Evolutionary conservation across 345 rosid genomes (phyloP).

Genomic region (Citrus unshiu): DNA sequence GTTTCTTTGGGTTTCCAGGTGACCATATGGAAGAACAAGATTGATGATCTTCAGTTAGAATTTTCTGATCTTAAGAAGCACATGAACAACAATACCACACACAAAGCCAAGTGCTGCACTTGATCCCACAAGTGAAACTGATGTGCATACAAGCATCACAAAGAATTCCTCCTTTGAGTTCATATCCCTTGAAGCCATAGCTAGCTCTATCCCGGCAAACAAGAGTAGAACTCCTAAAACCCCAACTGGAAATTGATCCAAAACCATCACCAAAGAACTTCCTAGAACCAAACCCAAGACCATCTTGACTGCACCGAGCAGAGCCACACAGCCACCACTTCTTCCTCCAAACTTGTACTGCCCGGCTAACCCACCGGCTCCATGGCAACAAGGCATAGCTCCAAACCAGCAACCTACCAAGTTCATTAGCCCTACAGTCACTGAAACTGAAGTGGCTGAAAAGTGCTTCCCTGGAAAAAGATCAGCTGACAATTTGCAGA

Average conservation of each 20-base stretch:
- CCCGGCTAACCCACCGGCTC: constrained; percentile 85
- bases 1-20: constrained; percentile 5
- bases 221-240: constrained; percentile 63
- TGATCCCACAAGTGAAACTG: constrained; percentile 67
- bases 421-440: constrained; percentile 79
- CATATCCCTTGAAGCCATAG: constrained; percentile 79
- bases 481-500: constrained; percentile 73
- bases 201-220: constrained; percentile 80
- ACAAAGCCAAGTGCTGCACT: constrained; percentile 82
- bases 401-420: constrained; percentile 88
- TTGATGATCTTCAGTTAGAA: not conserved
- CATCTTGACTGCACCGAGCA: constrained; percentile 62
- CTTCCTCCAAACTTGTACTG: constrained; percentile 91
- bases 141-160: constrained; percentile 67
- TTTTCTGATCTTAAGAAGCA: constrained; percentile 50
- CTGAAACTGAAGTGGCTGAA: constrained; percentile 60
- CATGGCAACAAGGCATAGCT: constrained; percentile 91
- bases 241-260: constrained; percentile 75
- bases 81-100: constrained; percentile 53
- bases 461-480: constrained; percentile 72
- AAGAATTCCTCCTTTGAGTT: constrained; percentile 66
- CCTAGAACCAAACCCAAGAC: constrained; percentile 65
- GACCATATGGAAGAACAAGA: constrained; percentile 3
- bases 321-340: constrained; percentile 77
- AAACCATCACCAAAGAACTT: constrained; percentile 55